Percentiles rank a stretch among this genome's conserved stretches.
Evolutionary conservation across 768 basidiomycete genomes (phyloP).

Genomic region (Mycena rosella): DNA sequence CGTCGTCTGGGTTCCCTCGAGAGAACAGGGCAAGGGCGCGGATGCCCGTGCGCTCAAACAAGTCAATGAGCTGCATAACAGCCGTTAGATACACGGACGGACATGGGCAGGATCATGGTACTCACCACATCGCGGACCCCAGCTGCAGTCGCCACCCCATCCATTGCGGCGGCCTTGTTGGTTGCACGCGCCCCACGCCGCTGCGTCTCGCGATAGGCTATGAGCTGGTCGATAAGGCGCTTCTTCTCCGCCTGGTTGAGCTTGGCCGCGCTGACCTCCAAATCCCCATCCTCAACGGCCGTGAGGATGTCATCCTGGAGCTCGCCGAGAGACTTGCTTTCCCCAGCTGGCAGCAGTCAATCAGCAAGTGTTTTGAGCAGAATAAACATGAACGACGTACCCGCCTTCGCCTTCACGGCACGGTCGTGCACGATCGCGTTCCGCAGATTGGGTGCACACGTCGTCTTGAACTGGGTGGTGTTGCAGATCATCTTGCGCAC

Average conservation of each 20-base stretch:
- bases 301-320: not conserved
- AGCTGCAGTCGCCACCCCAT: not conserved
- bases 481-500: not conserved
- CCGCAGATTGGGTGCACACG: not conserved
- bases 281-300: not conserved
- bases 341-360: not conserved
- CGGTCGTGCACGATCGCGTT: not conserved
- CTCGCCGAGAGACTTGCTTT: not conserved
- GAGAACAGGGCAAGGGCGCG: not conserved
- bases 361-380: not conserved
- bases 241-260: not conserved
- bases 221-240: not conserved
- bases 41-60: slow-evolving; percentile 4
- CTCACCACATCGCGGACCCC: not conserved
- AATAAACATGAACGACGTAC: not conserved
- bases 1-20: not conserved
- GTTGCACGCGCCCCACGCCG: not conserved
- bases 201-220: not conserved
- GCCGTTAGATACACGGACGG: not conserved
- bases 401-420: not conserved
- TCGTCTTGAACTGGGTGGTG: not conserved
- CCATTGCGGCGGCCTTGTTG: slow-evolving; percentile 1
- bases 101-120: not conserved
- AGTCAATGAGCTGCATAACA: not conserved
- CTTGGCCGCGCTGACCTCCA: not conserved